phyloP scores from a whole-genome alignment of 257 asterid genomes.

The Perilla frutescens region DNA sequence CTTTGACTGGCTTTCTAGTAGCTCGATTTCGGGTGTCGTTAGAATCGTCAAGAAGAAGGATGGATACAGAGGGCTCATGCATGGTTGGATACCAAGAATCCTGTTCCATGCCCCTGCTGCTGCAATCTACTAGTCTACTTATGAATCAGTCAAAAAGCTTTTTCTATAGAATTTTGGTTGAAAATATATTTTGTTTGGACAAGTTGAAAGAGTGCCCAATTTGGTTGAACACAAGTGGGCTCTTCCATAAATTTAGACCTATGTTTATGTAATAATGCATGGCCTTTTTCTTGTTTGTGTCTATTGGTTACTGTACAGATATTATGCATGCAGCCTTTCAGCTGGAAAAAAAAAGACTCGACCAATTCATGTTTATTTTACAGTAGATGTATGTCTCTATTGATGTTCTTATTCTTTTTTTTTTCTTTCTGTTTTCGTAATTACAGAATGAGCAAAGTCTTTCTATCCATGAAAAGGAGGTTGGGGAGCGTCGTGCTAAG shows the following conservation, averaged over 20 bases:
- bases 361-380: not conserved
- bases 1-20: conserved; percentile 54
- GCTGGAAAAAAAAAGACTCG: not conserved
- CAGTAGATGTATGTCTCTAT: too few relatives aligned
- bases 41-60: conserved; percentile 49
- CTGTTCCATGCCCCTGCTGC: conserved; percentile 82
- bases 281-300: not conserved
- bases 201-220: not conserved
- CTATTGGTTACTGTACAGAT: conserved; percentile 7
- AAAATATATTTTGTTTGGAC: not conserved
- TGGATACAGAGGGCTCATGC: conserved; percentile 61
- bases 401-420: too few relatives aligned
- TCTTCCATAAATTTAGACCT: not conserved
- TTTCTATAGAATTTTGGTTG: conserved; percentile 35
- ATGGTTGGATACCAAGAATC: conserved; percentile 76
- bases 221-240: not conserved
- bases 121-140: conserved; percentile 77
- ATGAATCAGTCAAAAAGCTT: conserved; percentile 59
- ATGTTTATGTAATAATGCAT: conserved; percentile 11
- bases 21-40: conserved; percentile 55
- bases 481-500: too few relatives aligned
- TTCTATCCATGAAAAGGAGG: too few relatives aligned
- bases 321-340: not conserved
- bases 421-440: too few relatives aligned
- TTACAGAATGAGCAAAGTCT: too few relatives aligned